Evolutionary conservation across 345 rosid species (phyloP).

Genomic region (Bretschneidera sinensis): DNA sequence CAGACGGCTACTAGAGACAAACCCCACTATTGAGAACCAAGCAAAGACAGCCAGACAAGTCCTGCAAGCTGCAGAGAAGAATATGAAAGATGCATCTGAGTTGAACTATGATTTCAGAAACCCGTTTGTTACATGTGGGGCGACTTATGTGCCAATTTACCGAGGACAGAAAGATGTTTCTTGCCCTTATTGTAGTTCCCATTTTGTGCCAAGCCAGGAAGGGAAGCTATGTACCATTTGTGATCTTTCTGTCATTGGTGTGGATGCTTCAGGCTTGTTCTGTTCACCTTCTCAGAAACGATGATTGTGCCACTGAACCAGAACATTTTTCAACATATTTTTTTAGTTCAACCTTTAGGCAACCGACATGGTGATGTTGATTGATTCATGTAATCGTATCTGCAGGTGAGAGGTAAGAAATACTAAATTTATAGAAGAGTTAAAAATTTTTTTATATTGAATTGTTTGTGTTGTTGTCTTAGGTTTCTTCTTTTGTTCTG

Average conservation of each 20-base stretch:
- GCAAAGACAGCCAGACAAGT: constrained; percentile 79
- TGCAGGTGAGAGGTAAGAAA: constrained; percentile 25
- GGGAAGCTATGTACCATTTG: constrained; percentile 73
- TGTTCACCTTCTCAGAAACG: constrained; percentile 87
- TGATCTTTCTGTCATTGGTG: constrained; percentile 78
- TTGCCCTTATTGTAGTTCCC: constrained; percentile 80
- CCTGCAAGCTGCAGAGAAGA: constrained; percentile 77
- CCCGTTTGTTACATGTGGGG: constrained; percentile 87
- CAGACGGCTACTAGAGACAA: constrained; percentile 70
- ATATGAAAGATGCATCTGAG: constrained; percentile 55
- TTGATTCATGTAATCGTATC: constrained; percentile 5
- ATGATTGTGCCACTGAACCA: constrained; percentile 23
- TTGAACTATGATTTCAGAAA: constrained; percentile 91
- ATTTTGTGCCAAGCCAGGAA: constrained; percentile 71
- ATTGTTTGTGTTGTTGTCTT: too few species aligned
- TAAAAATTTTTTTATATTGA: constrained; percentile 25
- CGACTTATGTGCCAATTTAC: constrained; percentile 89
- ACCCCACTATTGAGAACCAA: constrained; percentile 70
- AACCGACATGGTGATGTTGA: constrained; percentile 3
- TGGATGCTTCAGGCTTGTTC: constrained; percentile 89
- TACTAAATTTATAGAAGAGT: constrained; percentile 16
- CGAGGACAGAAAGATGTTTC: constrained; percentile 81
- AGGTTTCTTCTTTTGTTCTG: not conserved
- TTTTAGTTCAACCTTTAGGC: constrained; percentile 12
- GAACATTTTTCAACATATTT: constrained; percentile 14